phyloP scores from a whole-genome alignment of 768 basidiomycete genomes.

The Boletus tomentosulus region DNA sequence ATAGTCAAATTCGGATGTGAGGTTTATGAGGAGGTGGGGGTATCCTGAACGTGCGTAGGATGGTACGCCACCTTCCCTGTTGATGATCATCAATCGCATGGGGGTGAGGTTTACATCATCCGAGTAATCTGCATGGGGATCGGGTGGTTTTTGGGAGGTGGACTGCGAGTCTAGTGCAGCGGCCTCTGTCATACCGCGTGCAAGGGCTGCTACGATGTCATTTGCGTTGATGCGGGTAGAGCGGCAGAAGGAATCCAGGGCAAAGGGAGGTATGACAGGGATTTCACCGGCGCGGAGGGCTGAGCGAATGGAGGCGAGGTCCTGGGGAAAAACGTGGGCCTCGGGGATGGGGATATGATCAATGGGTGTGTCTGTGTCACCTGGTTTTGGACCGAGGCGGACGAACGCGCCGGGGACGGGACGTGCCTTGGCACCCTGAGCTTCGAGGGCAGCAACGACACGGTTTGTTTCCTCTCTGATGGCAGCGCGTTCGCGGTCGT shows the following conservation, averaged over 20 bases:
- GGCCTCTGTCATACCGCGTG: constrained; percentile 72
- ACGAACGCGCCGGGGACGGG: constrained; percentile 87
- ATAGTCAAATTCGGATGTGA: constrained; percentile 79
- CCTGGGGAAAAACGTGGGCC: constrained; percentile 74
- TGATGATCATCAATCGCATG: constrained; percentile 95
- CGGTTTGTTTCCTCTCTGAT: constrained; percentile 82
- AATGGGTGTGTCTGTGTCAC: constrained; percentile 28
- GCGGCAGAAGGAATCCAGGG: constrained; percentile 85
- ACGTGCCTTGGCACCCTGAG: constrained; percentile 80
- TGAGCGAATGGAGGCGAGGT: constrained; percentile 80
- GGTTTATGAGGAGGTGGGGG: constrained; percentile 94
- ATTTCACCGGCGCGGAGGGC: constrained; percentile 93
- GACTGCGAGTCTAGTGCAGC: constrained; percentile 46
- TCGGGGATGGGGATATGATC: constrained; percentile 50
- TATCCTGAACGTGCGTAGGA: constrained; percentile 94
- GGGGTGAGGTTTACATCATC: constrained; percentile 83
- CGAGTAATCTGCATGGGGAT: constrained; percentile 37
- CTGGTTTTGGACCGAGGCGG: constrained; percentile 74
- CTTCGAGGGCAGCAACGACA: constrained; percentile 76
- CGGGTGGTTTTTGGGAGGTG: constrained; percentile 24
- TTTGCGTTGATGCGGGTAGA: constrained; percentile 83
- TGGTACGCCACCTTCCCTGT: constrained; percentile 92
- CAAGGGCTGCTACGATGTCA: constrained; percentile 83
- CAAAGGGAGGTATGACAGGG: constrained; percentile 91
- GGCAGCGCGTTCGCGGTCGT: constrained; percentile 60